Conservation (phyloP, 257 asterid genomes). For the Solanum gracilifrons region DNA sequence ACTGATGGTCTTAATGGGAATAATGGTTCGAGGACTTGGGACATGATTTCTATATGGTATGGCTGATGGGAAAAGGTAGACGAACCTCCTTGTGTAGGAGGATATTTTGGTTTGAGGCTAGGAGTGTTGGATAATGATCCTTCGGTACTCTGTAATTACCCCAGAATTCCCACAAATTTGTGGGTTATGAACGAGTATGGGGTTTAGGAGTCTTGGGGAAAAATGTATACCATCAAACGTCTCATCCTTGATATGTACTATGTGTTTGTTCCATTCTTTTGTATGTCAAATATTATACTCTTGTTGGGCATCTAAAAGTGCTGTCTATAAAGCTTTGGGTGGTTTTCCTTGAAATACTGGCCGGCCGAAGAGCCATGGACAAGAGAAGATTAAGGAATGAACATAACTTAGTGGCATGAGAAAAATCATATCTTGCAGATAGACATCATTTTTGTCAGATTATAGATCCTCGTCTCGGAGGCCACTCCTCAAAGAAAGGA, state of each 20-base stretch:
- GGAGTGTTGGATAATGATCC: slow-evolving; percentile 26
- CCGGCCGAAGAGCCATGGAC: not conserved
- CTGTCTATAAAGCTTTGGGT: not conserved
- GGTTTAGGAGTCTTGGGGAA: slow-evolving; percentile 27
- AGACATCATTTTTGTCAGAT: not conserved
- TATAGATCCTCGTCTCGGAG: not conserved
- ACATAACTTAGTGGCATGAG: not conserved
- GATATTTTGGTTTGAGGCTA: slow-evolving; percentile 8
- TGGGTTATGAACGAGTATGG: slow-evolving; percentile 29
- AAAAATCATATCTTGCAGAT: not conserved
- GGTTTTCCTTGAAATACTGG: not conserved
- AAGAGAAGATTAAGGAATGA: not conserved
- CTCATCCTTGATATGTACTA: not conserved
- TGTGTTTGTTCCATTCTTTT: not conserved
- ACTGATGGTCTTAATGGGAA: not conserved
- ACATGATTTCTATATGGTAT: not conserved
- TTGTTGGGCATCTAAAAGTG: not conserved
- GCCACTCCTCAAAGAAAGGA: not conserved
- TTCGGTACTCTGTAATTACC: slow-evolving; percentile 23
- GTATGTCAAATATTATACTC: not conserved
- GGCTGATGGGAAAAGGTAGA: not conserved
- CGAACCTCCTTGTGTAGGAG: slow-evolving; percentile 12
- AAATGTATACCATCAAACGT: slow-evolving; percentile 24
- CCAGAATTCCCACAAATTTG: slow-evolving; percentile 13
- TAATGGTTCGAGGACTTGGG: not conserved